Evolutionary conservation across 257 asterid genomes (phyloP), one percentile per base, ranked within the genome.

Genomic region (Solanum peruvianum): DNA sequence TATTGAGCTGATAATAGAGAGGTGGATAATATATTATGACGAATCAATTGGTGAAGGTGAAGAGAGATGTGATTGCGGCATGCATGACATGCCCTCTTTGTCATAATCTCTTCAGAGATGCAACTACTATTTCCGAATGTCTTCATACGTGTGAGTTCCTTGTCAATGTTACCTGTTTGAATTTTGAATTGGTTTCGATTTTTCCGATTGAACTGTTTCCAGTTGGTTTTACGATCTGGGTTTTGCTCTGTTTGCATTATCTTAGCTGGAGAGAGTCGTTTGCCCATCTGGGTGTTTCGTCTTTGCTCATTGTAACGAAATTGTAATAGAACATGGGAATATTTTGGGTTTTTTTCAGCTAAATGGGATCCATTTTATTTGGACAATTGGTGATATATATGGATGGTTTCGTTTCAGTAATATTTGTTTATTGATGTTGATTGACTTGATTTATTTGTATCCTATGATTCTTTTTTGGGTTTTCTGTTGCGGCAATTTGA

Each of bases 61-160:
- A 85, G 90, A 94, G 96, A 88, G 98, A 93, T 83, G 89, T 89
- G 88, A 91, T 97, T 89, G 93, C 87, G 91, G 95, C 99, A 97
- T 95, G 98, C 99, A 95, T 97, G 98, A 97, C 98, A 89, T 97
- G 99, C 91, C 98, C 98, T 76, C 93, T 97, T 88, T 97, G 99
- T 88, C 90, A 91, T 89, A 94, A 92, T 90, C 98, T 97, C 86
- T 89, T 95, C 90, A 94, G 96, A 84, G 97, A 94, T 87, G 99
- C 99, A 80, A 97, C 99, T 45, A 97, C 98, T 42, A 95, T 97
- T 85, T 94, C 96, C 66, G 99, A 97, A 88, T 97, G 99, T 89
- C 98, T 97, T 70, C 99, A 97, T 90, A 97, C 99, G 83, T 97
- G 99, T 97, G 85, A 93, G 96, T 90, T 15, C 42, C 84, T 78